These are phyloP conservation scores for Albugo candida DNA, from an alignment of 352 stramenopile species.

Conservation along the genomic window DNA sequence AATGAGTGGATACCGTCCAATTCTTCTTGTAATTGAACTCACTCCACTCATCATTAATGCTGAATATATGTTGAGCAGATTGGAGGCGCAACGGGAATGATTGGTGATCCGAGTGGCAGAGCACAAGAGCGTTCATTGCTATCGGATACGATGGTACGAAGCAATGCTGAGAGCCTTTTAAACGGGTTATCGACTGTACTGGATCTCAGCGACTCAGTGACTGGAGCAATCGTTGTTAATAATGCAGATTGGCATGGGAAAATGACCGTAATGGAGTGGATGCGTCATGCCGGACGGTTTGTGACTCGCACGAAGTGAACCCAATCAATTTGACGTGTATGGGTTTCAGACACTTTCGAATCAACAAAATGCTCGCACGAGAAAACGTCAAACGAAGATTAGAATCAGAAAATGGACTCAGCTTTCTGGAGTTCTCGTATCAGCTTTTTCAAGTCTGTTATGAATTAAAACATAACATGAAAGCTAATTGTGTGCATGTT, in stretches of 20 bases:
- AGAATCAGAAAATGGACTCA: slow-evolving; percentile 87
- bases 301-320: slow-evolving; percentile 18
- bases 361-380: slow-evolving; percentile 97
- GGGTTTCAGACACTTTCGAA: slow-evolving; percentile 78
- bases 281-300: slow-evolving; percentile 88
- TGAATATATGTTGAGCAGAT: too few species aligned
- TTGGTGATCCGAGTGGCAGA: slow-evolving; percentile 97
- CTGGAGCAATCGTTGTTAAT: slow-evolving; percentile 91
- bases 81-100: slow-evolving; percentile 78
- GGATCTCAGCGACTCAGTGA: slow-evolving; percentile 78
- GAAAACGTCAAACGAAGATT: slow-evolving; percentile 96
- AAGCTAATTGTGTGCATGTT: not conserved
- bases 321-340: not conserved
- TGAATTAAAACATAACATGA: not conserved
- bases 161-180: slow-evolving; percentile 81
- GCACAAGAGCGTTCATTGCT: slow-evolving; percentile 92
- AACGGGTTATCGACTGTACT: slow-evolving; percentile 88
- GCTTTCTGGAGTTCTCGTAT: slow-evolving; percentile 99
- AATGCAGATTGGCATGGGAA: slow-evolving; percentile 94
- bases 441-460: slow-evolving; percentile 87
- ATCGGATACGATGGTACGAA: slow-evolving; percentile 81
- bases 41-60: too few species aligned
- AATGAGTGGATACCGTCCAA: slow-evolving; percentile 69
- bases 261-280: slow-evolving; percentile 92
- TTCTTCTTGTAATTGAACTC: slow-evolving; percentile 46